A percentile compares a stretch with the other conserved stretches of the same genome.
These are phyloP conservation scores for Xerophyta viscosa DNA, from an alignment of 106 monocot genomes.

Conservation along the genomic window DNA sequence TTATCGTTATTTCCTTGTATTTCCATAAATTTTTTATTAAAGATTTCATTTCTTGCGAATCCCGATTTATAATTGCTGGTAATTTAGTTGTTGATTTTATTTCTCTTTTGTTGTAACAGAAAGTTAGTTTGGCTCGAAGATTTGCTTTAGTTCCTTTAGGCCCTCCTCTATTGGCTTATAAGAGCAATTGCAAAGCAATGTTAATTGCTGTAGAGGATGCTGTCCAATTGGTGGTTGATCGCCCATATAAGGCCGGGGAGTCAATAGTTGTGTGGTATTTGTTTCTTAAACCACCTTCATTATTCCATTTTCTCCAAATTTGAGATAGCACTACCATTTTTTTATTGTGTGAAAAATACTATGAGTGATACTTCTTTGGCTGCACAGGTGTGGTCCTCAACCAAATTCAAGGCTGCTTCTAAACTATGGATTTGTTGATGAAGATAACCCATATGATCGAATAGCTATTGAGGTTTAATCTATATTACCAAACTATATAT, in stretches of 20 bases:
- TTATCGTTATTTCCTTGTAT: too few relatives aligned
- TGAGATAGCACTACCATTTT: too few relatives aligned
- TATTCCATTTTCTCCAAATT: too few relatives aligned
- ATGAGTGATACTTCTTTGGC: not conserved
- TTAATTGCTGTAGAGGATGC: slow-evolving; percentile 64
- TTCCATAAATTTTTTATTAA: too few relatives aligned
- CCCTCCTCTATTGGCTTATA: slow-evolving; percentile 91
- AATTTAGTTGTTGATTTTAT: not conserved
- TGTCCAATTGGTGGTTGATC: slow-evolving; percentile 84
- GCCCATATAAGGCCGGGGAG: slow-evolving; percentile 87
- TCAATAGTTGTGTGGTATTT: slow-evolving; percentile 90
- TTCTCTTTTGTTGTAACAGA: slow-evolving; percentile 47
- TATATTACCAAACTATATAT: not conserved
- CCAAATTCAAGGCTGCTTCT: slow-evolving; percentile 95
- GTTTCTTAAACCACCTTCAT: too few relatives aligned
- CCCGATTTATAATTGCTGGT: too few relatives aligned
- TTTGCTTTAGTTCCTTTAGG: slow-evolving; percentile 98
- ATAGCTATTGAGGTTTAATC: slow-evolving; percentile 66
- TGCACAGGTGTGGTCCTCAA: slow-evolving; percentile 94
- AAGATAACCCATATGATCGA: slow-evolving; percentile 97
- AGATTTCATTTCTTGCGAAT: too few relatives aligned
- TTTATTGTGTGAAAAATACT: too few relatives aligned
- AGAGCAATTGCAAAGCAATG: slow-evolving; percentile 99
- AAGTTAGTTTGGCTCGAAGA: slow-evolving; percentile 96
- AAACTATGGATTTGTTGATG: slow-evolving; percentile 98